phyloP scores from a whole-genome alignment of 179 eudicot genomes.

The Beta macrorhiza region DNA sequence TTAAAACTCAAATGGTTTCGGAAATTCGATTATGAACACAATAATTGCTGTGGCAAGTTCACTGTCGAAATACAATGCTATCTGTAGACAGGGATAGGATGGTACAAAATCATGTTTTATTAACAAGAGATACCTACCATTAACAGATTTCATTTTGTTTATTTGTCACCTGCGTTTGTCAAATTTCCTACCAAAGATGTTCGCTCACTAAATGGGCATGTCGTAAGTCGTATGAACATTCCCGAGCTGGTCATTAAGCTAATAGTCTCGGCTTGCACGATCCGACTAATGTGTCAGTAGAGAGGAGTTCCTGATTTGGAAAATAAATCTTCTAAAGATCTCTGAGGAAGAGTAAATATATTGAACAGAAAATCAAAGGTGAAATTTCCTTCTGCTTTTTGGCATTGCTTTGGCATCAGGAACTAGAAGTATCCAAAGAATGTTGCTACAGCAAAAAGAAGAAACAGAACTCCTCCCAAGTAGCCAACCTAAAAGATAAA shows the following conservation, averaged over 20 bases:
- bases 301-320: not conserved
- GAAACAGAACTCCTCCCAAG: conserved; percentile 69
- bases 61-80: not conserved
- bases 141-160: conserved; percentile 2
- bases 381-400: not conserved
- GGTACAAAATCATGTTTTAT: conserved; percentile 14
- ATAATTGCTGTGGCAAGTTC: not conserved
- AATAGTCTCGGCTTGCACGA: not conserved
- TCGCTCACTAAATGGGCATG: not conserved
- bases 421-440: conserved; percentile 74
- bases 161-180: not conserved
- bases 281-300: conserved; percentile 12
- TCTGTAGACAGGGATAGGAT: not conserved
- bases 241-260: conserved; percentile 10
- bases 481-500: conserved; percentile 65
- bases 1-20: not conserved
- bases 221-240: not conserved
- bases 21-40: not conserved
- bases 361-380: not conserved
- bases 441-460: conserved; percentile 76
- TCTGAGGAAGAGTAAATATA: not conserved
- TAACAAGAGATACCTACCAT: not conserved
- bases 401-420: not conserved
- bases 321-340: not conserved
- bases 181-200: conserved; percentile 15